Evolutionary conservation across 257 asterid genomes (phyloP).

Genomic region (Nicotiana otophora): DNA sequence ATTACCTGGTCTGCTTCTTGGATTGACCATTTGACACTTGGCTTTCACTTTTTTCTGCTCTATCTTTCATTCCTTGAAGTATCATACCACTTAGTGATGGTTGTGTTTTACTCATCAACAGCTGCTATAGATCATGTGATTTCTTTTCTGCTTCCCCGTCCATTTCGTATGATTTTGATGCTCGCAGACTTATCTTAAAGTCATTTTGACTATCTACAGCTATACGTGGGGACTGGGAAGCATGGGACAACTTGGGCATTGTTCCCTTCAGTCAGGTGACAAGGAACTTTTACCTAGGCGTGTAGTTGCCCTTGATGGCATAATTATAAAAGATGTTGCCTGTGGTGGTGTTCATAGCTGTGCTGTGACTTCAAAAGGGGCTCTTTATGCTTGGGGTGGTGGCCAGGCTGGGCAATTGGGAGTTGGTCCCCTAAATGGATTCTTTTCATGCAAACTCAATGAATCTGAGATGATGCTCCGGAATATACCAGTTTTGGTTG

Average conservation of each 20-base stretch:
- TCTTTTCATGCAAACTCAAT: conserved; percentile 49
- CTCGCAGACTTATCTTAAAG: background rate
- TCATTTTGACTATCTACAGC: conserved; percentile 32
- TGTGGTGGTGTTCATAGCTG: conserved; percentile 97
- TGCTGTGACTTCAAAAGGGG: conserved; percentile 74
- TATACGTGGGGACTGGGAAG: conserved; percentile 98
- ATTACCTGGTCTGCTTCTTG: background rate
- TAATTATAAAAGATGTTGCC: conserved; percentile 50
- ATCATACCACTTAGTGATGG: background rate
- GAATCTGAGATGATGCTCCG: conserved; percentile 71
- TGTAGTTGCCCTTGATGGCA: conserved; percentile 71
- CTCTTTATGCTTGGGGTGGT: conserved; percentile 96
- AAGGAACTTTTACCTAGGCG: conserved; percentile 85
- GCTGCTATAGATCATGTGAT: background rate
- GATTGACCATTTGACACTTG: too few species aligned
- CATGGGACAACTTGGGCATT: conserved; percentile 97
- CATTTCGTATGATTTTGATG: background rate
- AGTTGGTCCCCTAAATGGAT: conserved; percentile 72
- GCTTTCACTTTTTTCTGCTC: background rate
- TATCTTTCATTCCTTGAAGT: background rate
- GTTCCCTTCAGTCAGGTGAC: conserved; percentile 79
- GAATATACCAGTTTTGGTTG: conserved; percentile 74
- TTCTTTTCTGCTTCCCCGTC: background rate
- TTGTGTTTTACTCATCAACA: background rate
- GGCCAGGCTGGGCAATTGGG: conserved; percentile 93